Evolutionary conservation across 768 basidiomycete species (phyloP), one percentile per base, ranked within the genome.

Genomic region (Xanthoconium purpureum): DNA sequence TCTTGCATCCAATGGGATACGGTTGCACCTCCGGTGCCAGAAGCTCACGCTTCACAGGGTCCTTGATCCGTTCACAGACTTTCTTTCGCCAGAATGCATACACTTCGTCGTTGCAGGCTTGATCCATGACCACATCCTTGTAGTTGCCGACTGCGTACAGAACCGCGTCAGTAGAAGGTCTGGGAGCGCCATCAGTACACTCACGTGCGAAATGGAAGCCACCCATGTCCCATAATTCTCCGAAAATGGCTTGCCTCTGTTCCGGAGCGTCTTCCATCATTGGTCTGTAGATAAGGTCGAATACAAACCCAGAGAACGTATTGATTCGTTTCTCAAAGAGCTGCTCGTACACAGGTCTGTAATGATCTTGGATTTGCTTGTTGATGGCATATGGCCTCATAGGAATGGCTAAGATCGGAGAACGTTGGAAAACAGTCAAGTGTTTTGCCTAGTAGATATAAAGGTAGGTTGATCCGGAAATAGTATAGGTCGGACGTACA

Each of bases 391-490:
- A 60, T 20, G 36, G 33, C 17, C 43, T 29, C 59, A 60, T 60
- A 0, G 59, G 59, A n/a, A 60, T 3, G 4, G 57, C 57, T 5
- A 39, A 39, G 12, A 50, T 60, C 8, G 57, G 59, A 6, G 59
- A 12, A 13, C 51, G 59, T 42, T 60, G 59, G 38, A 59, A 60
- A 15, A 59, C 47, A 8, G 59, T 54, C 20, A 59, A 51, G 24
- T 29, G 14, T 24, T 57, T 40, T 1, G 38, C 57, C 54, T 57
- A 57, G 15, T 39, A 8, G n/a, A 39, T 10, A 12, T 10, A 17
- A 12, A 24, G 20, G 5, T 1, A 42, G 10, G 20, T 42, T 24
- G 13, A 12, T 24, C 24, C 20, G 12, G 40, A 24, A 20, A 42
- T 5, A 11, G 18, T 24, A 13, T 6, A 28, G 43, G 24, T 14